These are phyloP conservation scores for Phytophthora tubulina DNA, from an alignment of 352 stramenopile species.

Conservation along the genomic window DNA sequence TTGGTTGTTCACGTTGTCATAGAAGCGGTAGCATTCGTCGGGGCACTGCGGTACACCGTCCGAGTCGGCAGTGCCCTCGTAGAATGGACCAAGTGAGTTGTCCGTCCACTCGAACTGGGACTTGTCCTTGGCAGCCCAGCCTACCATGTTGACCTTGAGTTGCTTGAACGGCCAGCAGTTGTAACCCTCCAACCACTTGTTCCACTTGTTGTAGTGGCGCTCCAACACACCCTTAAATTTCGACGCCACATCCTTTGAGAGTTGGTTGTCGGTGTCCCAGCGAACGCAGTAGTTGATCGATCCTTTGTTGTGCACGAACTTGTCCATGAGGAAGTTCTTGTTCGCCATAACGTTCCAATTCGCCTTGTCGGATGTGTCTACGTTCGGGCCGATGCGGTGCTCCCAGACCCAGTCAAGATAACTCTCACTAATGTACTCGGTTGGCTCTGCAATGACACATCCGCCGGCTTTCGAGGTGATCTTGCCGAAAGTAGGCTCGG, in stretches of 20 bases:
- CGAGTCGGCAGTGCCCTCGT: constrained; percentile 11
- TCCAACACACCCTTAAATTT: constrained; percentile 19
- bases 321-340: constrained; percentile 37
- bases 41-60: constrained; percentile 25
- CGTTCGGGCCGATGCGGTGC: constrained; percentile 27
- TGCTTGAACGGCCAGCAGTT: constrained; percentile 38
- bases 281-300: constrained; percentile 42
- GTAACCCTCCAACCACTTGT: constrained; percentile 35
- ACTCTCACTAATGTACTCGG: constrained; percentile 26
- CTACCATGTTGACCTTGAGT: constrained; percentile 38
- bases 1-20: constrained; percentile 25
- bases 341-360: constrained; percentile 42
- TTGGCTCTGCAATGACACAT: constrained; percentile 16
- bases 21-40: constrained; percentile 32
- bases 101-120: constrained; percentile 35
- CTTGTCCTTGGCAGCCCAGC: constrained; percentile 30
- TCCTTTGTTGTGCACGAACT: constrained; percentile 34
- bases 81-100: constrained; percentile 24
- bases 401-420: constrained; percentile 35
- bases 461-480: constrained; percentile 25
- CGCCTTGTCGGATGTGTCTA: neutral
- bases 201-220: constrained; percentile 39
- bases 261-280: constrained; percentile 12
- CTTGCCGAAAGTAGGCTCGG: constrained; percentile 25
- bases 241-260: constrained; percentile 14